phyloP scores from a whole-genome alignment of 2,329 filamentous ascomycete genomes.

The Aphanoascus verrucosus region DNA sequence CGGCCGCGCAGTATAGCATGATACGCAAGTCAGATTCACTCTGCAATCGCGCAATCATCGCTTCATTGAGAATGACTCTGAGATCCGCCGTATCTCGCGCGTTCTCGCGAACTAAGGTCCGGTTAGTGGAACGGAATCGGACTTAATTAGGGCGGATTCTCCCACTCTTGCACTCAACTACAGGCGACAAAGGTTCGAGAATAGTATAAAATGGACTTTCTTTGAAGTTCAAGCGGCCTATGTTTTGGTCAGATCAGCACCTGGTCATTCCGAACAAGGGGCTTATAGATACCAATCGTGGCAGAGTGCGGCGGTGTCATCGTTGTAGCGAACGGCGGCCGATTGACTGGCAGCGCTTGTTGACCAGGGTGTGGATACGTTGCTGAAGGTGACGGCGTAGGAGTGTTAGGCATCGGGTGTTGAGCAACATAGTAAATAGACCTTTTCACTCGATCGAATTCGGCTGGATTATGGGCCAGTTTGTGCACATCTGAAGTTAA shows the following conservation, averaged over 20 bases:
- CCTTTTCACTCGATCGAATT: conserved; percentile 26
- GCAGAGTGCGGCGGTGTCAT: conserved; percentile 26
- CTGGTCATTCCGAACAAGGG: neutral
- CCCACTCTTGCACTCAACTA: conserved; percentile 64
- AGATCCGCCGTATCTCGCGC: conserved; percentile 50
- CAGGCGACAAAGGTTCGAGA: conserved; percentile 51
- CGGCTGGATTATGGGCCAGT: conserved; percentile 18
- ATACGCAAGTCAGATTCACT: conserved; percentile 55
- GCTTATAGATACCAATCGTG: conserved; percentile 16
- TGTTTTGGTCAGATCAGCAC: conserved; percentile 25
- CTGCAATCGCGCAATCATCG: conserved; percentile 46
- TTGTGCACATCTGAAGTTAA: conserved; percentile 23
- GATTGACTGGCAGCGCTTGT: conserved; percentile 19
- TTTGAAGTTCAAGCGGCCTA: conserved; percentile 50
- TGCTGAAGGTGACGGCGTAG: conserved; percentile 16
- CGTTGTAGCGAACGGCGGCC: conserved; percentile 21
- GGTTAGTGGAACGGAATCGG: conserved; percentile 2
- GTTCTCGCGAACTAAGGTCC: conserved; percentile 43
- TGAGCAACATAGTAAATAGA: conserved; percentile 25
- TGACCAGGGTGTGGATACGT: conserved; percentile 21
- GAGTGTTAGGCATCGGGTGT: conserved; percentile 13
- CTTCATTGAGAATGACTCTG: conserved; percentile 47
- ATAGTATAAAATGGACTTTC: conserved; percentile 77
- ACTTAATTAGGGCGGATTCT: conserved; percentile 9
- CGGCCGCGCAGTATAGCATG: conserved; percentile 72